These are phyloP conservation scores for Phaeosphaeriaceae sp. DNA, from an alignment of 2,329 filamentous ascomycete species.

Conservation along the genomic window DNA sequence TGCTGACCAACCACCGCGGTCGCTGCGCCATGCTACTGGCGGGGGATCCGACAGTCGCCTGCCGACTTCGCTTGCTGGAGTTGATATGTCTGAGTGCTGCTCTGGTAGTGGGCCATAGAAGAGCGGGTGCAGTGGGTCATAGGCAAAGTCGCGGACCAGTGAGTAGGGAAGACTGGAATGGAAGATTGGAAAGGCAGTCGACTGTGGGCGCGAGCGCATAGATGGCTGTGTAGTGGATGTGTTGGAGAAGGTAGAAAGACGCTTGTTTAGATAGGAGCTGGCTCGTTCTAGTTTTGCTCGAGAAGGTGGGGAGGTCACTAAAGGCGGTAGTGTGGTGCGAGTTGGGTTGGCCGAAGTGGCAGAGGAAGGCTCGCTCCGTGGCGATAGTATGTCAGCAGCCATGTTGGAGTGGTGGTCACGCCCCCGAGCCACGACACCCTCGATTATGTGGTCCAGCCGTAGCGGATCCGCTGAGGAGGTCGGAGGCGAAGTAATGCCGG, in stretches of 20 bases:
- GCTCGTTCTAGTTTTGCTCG: conserved; percentile 61
- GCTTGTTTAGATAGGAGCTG: conserved; percentile 79
- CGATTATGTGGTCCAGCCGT: conserved; percentile 38
- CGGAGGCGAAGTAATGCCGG: conserved; percentile 26
- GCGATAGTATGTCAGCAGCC: conserved; percentile 48
- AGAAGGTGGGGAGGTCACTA: conserved; percentile 58
- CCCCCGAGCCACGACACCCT: conserved; percentile 35
- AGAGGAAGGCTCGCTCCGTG: conserved; percentile 40
- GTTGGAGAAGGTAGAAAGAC: conserved; percentile 81
- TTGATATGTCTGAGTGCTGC: conserved; percentile 80
- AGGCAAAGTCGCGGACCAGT: conserved; percentile 96
- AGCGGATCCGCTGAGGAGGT: conserved; percentile 31
- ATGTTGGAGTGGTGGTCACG: conserved; percentile 35
- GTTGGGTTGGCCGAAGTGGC: conserved; percentile 42
- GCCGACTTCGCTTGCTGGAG: conserved; percentile 76
- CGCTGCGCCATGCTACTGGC: conserved; percentile 73
- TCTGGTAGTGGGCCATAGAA: conserved; percentile 93
- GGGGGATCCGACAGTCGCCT: conserved; percentile 82
- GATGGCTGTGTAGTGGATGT: conserved; percentile 45
- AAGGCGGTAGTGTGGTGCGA: conserved; percentile 54
- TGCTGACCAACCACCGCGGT: conserved; percentile 63
- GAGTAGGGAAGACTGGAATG: conserved; percentile 86
- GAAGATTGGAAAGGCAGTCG: conserved; percentile 81
- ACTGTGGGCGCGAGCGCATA: conserved; percentile 74
- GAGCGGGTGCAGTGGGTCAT: conserved; percentile 79